A percentile compares a stretch with the other conserved stretches of the same genome.
phyloP scores from a whole-genome alignment of 2,329 filamentous ascomycete genomes.

The Hypomyces rosellus region DNA sequence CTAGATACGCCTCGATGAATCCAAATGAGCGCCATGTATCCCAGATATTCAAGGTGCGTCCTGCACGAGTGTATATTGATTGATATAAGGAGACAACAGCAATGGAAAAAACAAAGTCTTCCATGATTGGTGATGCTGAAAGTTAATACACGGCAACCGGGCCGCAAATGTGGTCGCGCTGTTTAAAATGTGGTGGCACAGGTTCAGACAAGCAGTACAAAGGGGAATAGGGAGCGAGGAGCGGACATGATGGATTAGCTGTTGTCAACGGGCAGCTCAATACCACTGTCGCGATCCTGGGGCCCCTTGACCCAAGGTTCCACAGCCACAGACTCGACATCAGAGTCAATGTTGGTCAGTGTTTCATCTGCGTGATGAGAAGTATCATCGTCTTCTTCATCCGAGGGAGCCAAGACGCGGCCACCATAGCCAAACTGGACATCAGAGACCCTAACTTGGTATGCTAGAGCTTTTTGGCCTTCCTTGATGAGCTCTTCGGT shows the following conservation, averaged over 20 bases:
- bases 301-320: conserved; percentile 32
- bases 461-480: conserved; percentile 79
- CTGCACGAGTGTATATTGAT: conserved; percentile 7
- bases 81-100: neutral
- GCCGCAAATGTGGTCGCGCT: too few relatives aligned
- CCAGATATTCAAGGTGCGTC: conserved; percentile 5
- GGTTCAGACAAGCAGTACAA: too few relatives aligned
- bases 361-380: conserved; percentile 16
- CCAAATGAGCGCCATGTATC: conserved; percentile 11
- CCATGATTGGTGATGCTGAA: neutral
- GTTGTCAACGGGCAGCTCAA: conserved; percentile 40
- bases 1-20: conserved; percentile 8
- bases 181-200: too few relatives aligned
- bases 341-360: conserved; percentile 18
- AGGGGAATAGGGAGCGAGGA: neutral
- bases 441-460: conserved; percentile 72
- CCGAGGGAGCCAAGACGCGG: conserved; percentile 65
- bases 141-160: too few relatives aligned
- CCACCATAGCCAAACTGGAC: conserved; percentile 64
- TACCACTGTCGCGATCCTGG: conserved; percentile 48
- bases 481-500: conserved; percentile 88
- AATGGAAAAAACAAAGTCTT: neutral
- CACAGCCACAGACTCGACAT: conserved; percentile 2
- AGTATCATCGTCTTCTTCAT: conserved; percentile 38
- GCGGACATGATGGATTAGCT: conserved; percentile 19